Percentiles rank a stretch among this genome's conserved stretches.
phyloP scores from a whole-genome alignment of 2,329 filamentous ascomycete genomes.

The Aureobasidium pullulans region DNA sequence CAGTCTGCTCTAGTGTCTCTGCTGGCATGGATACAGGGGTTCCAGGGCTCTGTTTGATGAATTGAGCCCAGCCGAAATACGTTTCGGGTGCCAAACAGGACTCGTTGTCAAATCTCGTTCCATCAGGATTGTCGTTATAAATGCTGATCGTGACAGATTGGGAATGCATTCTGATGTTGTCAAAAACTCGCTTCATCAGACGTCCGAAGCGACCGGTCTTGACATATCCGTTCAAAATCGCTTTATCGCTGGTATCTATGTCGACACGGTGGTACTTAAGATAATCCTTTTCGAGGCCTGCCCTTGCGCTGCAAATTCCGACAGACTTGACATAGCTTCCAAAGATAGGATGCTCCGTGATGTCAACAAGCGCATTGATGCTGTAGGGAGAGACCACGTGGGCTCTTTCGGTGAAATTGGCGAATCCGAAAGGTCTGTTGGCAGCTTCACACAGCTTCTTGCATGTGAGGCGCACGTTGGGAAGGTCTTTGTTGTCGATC shows the following conservation, averaged over 20 bases:
- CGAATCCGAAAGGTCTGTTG: neutral
- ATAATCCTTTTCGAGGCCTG: too few species aligned
- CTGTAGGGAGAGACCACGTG: conserved; percentile 1
- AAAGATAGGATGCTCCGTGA: conserved; percentile 5
- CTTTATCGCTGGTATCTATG: neutral
- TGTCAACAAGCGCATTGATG: neutral
- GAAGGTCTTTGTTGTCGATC: neutral
- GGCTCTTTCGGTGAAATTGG: neutral
- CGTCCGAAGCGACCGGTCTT: neutral
- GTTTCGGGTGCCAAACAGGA: too few species aligned
- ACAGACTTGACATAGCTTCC: neutral
- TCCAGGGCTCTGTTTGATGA: neutral
- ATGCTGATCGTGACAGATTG: neutral
- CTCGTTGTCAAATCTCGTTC: too few species aligned
- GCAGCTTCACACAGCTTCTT: neutral
- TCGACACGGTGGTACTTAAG: too few species aligned
- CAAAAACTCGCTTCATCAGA: neutral
- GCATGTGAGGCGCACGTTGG: neutral
- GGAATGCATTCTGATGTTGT: neutral
- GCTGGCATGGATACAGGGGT: neutral
- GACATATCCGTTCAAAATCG: neutral
- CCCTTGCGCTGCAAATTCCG: neutral
- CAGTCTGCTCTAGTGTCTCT: neutral
- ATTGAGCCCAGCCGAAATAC: neutral
- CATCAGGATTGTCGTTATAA: neutral